Base-by-base conservation (phyloP, 2,329 filamentous ascomycete genomes). In the Fusarium circinatum region DNA sequence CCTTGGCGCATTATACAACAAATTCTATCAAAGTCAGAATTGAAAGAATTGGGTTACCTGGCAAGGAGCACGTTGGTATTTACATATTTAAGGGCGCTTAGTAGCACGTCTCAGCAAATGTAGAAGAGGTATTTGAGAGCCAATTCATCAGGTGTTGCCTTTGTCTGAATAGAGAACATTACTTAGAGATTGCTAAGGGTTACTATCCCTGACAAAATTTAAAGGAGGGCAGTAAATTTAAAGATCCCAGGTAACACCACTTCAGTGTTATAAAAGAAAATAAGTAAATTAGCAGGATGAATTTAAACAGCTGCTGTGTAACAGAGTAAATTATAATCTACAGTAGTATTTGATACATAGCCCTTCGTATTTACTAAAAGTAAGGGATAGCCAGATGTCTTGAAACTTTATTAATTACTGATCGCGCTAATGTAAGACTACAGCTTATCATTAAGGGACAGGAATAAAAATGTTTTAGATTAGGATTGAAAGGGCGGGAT, bases 31-130 rank as follows among this genome's bases (percentile, higher is more conserved):
- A 11, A 7, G 41, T 17, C 9, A 42, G 8, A 11, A 42, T 17
- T 17, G 0, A 42, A 17, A 7, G 14, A n/a, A 17, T 42, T 15
- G 1, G 22, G 13, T 42, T 7, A 17, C 6, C 1, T n/a, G 14
- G 22, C 8, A 10, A 7, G 14, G 14, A n/a, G 14, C 9, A 7
- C 15, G 8, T 3, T 15, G 1, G 9, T 0, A 5, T n/a, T n/a
- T n/a, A 17, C 9, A n/a, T 7, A 42, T 15, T 6, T 0, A 10
- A 7, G 8, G 7, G 14, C 39, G 8, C 13, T 11, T 17, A n/a
- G 4, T 42, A n/a, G 5, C 6, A n/a, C 9, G 11, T 42, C 22
- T n/a, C 6, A 8, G 41, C 6, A n/a, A 14, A 41, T 9, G 8
- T 42, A 8, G 13, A 42, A 11, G 14, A 17, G 1, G 11, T 8